Percentiles rank a stretch among this genome's conserved stretches.
phyloP scores from a whole-genome alignment of 148 eudicot genomes.

The Oxyria digyna region DNA sequence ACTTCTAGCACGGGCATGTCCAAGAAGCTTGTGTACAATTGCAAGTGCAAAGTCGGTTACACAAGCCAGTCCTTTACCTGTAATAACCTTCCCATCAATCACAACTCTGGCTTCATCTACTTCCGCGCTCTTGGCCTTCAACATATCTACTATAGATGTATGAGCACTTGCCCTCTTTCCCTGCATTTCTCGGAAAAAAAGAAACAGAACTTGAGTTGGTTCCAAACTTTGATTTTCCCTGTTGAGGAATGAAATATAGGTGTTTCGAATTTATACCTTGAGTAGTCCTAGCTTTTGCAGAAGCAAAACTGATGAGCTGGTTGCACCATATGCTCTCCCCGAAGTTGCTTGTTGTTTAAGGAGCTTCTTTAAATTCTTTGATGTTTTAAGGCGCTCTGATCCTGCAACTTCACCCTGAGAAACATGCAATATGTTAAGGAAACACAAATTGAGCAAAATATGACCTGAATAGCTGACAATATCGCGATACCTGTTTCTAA shows the following conservation, averaged over 20 bases:
- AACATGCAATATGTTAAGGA: background rate
- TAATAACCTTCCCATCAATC: slow-evolving; percentile 78
- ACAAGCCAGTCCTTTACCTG: slow-evolving; percentile 58
- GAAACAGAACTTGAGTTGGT: background rate
- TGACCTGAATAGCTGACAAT: background rate
- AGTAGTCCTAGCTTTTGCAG: slow-evolving; percentile 66
- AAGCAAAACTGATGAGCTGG: slow-evolving; percentile 44
- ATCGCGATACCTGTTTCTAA: background rate
- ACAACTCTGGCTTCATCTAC: slow-evolving; percentile 50
- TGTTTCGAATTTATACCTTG: slow-evolving; percentile 33
- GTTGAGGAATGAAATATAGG: slow-evolving; percentile 1
- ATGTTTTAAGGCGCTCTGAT: slow-evolving; percentile 47
- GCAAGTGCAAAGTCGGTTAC: slow-evolving; percentile 61
- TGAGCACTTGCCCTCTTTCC: slow-evolving; percentile 47
- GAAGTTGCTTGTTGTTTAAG: slow-evolving; percentile 68
- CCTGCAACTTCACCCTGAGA: slow-evolving; percentile 54
- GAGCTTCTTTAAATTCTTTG: slow-evolving; percentile 67
- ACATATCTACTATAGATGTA: slow-evolving; percentile 25
- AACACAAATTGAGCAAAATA: background rate
- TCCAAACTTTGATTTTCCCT: background rate
- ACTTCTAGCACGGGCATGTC: slow-evolving; percentile 80
- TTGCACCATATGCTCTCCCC: slow-evolving; percentile 64
- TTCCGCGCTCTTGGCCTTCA: slow-evolving; percentile 16
- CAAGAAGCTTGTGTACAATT: slow-evolving; percentile 76
- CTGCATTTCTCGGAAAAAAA: slow-evolving; percentile 22